Conservation (phyloP, 208 protist genomes). For the Leishmania tarentolae region DNA sequence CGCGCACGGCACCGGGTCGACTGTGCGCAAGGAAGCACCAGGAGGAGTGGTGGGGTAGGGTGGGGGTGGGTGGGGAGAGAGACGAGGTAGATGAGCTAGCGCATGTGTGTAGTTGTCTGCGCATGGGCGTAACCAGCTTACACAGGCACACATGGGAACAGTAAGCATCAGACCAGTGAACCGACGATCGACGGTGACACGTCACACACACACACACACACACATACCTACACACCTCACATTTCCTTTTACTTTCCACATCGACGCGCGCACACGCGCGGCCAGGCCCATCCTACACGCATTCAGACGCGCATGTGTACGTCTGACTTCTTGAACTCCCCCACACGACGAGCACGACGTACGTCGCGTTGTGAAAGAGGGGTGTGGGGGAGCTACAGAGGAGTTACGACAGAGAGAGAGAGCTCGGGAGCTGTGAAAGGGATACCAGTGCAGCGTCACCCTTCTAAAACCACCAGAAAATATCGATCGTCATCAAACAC, state of each 20-base stretch:
- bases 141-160: background rate
- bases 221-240: too few species aligned
- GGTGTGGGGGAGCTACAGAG: too few species aligned
- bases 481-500: too few species aligned
- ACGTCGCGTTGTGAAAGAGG: too few species aligned
- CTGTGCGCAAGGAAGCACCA: background rate
- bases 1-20: background rate
- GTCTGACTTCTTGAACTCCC: background rate
- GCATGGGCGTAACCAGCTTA: background rate
- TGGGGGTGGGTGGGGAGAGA: too few species aligned
- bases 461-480: too few species aligned
- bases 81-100: background rate
- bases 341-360: background rate
- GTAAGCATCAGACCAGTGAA: background rate
- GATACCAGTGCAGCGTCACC: too few species aligned
- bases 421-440: too few species aligned
- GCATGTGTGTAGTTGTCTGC: background rate
- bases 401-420: too few species aligned
- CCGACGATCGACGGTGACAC: background rate
- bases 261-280: too few species aligned
- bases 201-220: too few species aligned
- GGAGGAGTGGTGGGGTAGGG: background rate
- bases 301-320: background rate
- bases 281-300: too few species aligned
- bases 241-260: background rate